Evolutionary conservation across 768 basidiomycete species (phyloP), one percentile per base, ranked within the genome.

Genomic region (Mycena alexandri): DNA sequence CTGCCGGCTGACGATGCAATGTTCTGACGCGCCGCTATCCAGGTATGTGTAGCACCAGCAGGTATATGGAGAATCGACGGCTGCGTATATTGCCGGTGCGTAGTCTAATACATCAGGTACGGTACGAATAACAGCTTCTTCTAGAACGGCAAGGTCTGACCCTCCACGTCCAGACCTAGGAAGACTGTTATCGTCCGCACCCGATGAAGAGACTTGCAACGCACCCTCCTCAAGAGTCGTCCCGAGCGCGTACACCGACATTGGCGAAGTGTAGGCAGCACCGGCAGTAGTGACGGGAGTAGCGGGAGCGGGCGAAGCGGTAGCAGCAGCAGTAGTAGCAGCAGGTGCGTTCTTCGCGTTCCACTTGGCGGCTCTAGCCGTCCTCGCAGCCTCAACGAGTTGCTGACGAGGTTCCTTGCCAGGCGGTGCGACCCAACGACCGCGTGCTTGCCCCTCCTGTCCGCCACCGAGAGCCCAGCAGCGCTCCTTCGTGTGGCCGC

Each of bases 1-100:
- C 34, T 48, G 3, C 17, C 36, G 46, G 10, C 14, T 48, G 7
- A 60, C 59, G 5, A 60, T 22, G 11, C 59, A 60, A 59, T 47
- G 46, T 7, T 60, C 59, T 38, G 58, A 48, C 43, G 56, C 56
- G 22, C 56, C 56, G n/a, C 56, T 54, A 51, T 51, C 48, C 57
- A 59, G 57, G 34, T 19, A 60, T 11, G 59, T 60, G 43, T 16
- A n/a, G 19, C 29, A 50, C 38, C n/a, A 50, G 14, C 13, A 19
- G 10, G 46, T 22, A 38, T 14, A 19, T 21, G 6, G 3, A 6
- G 29, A 29, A 29, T 29, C 13, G 55, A 17, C 42, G 8, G 55
- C 41, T 2, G 55, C 55, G 14, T 29, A 43, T 24, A 56, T 56
- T 56, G 55, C 4, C 24, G 55, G 55, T 3, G 36, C 5, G 19